A percentile compares a stretch with the other conserved stretches of the same genome.
phyloP scores from a whole-genome alignment of 169 alveolate genomes.

The Babesia bovis region DNA sequence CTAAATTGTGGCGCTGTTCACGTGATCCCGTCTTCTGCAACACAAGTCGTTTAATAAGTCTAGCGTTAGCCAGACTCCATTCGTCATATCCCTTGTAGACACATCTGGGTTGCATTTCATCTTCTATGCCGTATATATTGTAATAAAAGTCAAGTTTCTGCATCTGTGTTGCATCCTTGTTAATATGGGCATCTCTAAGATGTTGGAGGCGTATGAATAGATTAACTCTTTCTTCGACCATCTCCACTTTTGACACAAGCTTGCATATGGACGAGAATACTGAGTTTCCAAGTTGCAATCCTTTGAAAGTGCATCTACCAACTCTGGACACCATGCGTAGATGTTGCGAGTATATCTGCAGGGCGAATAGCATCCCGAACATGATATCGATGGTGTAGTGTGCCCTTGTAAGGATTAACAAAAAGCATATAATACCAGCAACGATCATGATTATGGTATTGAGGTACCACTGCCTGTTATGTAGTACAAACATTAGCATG shows the following conservation, averaged over 20 bases:
- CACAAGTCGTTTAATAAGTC: background rate
- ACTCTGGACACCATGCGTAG: conserved; percentile 7
- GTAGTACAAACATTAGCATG: conserved; percentile 36
- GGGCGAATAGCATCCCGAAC: conserved; percentile 67
- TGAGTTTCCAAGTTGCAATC: background rate
- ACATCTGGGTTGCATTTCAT: conserved; percentile 8
- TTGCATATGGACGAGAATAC: background rate
- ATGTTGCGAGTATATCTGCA: conserved; percentile 29
- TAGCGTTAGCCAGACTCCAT: conserved; percentile 10
- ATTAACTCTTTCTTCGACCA: conserved; percentile 33
- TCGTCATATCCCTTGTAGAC: conserved; percentile 21
- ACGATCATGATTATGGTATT: conserved; percentile 25
- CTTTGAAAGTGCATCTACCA: background rate
- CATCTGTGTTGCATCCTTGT: background rate
- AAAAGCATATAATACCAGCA: conserved; percentile 4
- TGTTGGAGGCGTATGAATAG: conserved; percentile 23
- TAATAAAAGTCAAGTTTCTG: conserved; percentile 6
- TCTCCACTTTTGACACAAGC: conserved; percentile 5
- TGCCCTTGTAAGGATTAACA: conserved; percentile 58
- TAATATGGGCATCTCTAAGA: background rate
- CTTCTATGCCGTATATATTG: conserved; percentile 23
- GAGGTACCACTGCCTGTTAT: conserved; percentile 49
- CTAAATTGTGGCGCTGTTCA: background rate
- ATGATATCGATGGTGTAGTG: conserved; percentile 78
- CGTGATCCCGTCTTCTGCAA: background rate